These are phyloP conservation scores for Aspergillus pseudotamarii DNA, from an alignment of 2,329 filamentous ascomycete genomes.

Conservation along the genomic window DNA sequence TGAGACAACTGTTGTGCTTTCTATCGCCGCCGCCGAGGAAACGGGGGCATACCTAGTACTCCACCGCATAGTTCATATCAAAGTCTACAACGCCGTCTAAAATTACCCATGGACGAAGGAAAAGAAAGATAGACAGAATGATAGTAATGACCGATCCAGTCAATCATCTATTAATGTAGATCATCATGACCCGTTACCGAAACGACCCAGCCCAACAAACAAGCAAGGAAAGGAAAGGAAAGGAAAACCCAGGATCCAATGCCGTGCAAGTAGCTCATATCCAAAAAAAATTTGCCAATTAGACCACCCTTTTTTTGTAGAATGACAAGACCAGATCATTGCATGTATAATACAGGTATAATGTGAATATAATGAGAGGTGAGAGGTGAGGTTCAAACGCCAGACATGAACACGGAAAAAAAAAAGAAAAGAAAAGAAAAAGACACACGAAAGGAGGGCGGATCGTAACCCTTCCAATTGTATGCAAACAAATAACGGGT, in stretches of 20 bases:
- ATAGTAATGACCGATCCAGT: slow-evolving; percentile 4
- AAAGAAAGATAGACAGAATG: neutral
- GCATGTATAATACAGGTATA: slow-evolving; percentile 35
- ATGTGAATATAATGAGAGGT: slow-evolving; percentile 30
- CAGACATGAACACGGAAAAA: slow-evolving; percentile 12
- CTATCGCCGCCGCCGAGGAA: too few species aligned
- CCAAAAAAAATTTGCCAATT: slow-evolving; percentile 4
- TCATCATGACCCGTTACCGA: neutral
- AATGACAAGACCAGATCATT: slow-evolving; percentile 19
- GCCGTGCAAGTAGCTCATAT: slow-evolving; percentile 15
- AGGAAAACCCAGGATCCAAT: slow-evolving; percentile 14
- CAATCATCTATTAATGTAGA: slow-evolving; percentile 19
- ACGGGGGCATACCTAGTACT: too few species aligned
- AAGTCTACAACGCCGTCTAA: neutral
- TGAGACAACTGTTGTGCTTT: too few species aligned
- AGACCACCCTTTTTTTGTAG: slow-evolving; percentile 10
- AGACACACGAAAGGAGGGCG: slow-evolving; percentile 28
- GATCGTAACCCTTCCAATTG: slow-evolving; percentile 33
- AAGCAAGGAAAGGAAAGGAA: slow-evolving; percentile 12
- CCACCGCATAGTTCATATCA: neutral
- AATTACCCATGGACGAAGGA: neutral
- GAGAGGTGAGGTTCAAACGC: slow-evolving; percentile 31
- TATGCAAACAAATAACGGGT: slow-evolving; percentile 27
- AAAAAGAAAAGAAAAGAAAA: slow-evolving; percentile 19
- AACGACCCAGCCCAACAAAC: slow-evolving; percentile 4